Evolutionary conservation across 306 rosid genomes (phyloP).

Genomic region (Myrica gale): DNA sequence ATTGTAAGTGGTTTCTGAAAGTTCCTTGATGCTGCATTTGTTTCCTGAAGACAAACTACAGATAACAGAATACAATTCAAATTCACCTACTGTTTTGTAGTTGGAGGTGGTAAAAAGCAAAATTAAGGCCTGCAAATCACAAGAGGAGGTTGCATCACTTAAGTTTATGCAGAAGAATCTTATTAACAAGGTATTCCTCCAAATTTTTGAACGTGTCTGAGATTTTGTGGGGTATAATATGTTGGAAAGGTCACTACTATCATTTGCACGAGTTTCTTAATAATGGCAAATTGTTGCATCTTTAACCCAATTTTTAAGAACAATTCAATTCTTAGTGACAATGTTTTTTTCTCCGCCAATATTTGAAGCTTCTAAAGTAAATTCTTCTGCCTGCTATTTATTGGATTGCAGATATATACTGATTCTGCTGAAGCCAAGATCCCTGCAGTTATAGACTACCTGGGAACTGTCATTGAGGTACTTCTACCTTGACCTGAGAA

Average conservation of each 20-base stretch:
- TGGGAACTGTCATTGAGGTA: slow-evolving; percentile 94
- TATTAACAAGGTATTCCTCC: slow-evolving; percentile 67
- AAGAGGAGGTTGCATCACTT: slow-evolving; percentile 74
- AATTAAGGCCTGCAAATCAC: slow-evolving; percentile 61
- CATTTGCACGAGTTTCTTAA: slow-evolving; percentile 9
- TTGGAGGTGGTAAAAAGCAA: slow-evolving; percentile 73
- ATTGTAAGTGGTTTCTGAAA: neutral
- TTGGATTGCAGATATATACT: slow-evolving; percentile 66
- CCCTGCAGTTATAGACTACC: slow-evolving; percentile 86
- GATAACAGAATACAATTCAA: slow-evolving; percentile 19
- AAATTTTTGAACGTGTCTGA: neutral
- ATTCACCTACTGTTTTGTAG: slow-evolving; percentile 43
- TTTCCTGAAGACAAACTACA: neutral
- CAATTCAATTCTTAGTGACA: slow-evolving; percentile 15
- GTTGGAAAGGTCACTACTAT: slow-evolving; percentile 10
- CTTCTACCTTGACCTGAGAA: slow-evolving; percentile 9
- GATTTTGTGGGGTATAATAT: slow-evolving; percentile 11
- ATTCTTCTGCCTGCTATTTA: slow-evolving; percentile 1
- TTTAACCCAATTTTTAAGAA: slow-evolving; percentile 8
- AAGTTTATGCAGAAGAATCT: slow-evolving; percentile 72
- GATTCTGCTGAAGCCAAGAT: slow-evolving; percentile 96
- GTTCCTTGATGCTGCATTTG: slow-evolving; percentile 7
- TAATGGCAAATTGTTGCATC: slow-evolving; percentile 13
- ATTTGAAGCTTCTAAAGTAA: slow-evolving; percentile 5
- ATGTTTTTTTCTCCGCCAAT: neutral